Evolutionary conservation across 2,329 filamentous ascomycete genomes (phyloP).

Genomic region (Nemania bipapillata): DNA sequence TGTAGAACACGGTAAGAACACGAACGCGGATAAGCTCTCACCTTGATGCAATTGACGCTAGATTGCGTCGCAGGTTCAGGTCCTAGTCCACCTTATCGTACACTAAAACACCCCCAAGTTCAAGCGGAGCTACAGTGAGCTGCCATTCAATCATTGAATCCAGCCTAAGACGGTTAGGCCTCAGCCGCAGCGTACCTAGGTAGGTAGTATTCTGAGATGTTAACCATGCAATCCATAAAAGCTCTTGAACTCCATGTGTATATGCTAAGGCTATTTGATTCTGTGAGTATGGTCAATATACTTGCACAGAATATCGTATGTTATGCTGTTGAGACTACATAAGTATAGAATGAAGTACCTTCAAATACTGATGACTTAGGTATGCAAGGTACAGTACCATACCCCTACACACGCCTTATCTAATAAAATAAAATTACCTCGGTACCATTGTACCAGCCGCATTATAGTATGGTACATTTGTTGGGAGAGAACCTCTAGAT

Average conservation of each 20-base stretch:
- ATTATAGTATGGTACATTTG: neutral
- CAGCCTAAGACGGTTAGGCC: neutral
- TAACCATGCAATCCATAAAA: neutral
- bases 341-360: neutral
- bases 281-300: no score
- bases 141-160: conserved; percentile 6
- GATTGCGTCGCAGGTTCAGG: conserved; percentile 15
- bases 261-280: neutral
- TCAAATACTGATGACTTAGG: neutral
- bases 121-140: conserved; percentile 3
- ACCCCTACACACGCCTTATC: conserved; percentile 5
- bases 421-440: neutral
- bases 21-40: conserved; percentile 32
- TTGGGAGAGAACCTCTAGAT: neutral
- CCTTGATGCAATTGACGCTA: conserved; percentile 26
- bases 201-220: no score
- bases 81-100: neutral
- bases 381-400: conserved; percentile 26
- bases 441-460: neutral
- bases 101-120: neutral
- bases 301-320: no score
- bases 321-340: neutral
- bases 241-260: neutral
- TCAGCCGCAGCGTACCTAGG: neutral
- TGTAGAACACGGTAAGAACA: no score